Base-by-base conservation (phyloP, 768 basidiomycete species). In the Trametes meyenii region DNA sequence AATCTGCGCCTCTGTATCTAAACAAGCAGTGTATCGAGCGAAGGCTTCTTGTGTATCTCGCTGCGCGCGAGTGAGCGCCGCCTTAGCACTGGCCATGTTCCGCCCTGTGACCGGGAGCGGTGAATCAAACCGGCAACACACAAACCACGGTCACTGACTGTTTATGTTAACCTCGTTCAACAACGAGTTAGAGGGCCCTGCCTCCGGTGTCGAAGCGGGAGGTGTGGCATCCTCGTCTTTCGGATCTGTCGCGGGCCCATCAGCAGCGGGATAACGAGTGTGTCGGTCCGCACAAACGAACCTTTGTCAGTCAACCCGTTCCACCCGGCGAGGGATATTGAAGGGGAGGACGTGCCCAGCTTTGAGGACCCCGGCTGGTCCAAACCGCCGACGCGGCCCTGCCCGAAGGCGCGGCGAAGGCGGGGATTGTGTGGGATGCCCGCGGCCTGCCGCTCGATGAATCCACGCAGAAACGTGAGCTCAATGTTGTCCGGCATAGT, bases 341-440 rank as follows among this genome's bases (percentile, higher is more conserved):
- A 62, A 5, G 69, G 63, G 11, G 68, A 68, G n/a, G 67, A 60
- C 35, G 52, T 58, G 58, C 58, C 66, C 26, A 66, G 54, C 49
- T 61, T 63, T 45, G 64, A 58, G 23, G 63, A 58, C 26, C 53
- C 49, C 14, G 59, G 60, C 60, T 52, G 65, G 52, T 64, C 58
- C 29, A 56, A 24, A 48, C 61, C 61, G 43, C 35, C 39, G 24
- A 63, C 39, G 54, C 66, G 60, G 58, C 63, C 60, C 61, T 70
- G 60, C 43, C 60, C 55, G 55, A 64, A 61, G 42, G 75, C 69
- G 62, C 86, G 86, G 59, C 90, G 86, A 44, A 92, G 80, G 42
- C 90, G 86, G 53, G 90, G 90, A 69, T 92, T 92, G 71, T 92
- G 90, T 55, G 89, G 84, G 43, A 90, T 83, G 40, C 85, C 83